Evolutionary conservation across 768 basidiomycete genomes (phyloP).

Genomic region (Mycena filopes): DNA sequence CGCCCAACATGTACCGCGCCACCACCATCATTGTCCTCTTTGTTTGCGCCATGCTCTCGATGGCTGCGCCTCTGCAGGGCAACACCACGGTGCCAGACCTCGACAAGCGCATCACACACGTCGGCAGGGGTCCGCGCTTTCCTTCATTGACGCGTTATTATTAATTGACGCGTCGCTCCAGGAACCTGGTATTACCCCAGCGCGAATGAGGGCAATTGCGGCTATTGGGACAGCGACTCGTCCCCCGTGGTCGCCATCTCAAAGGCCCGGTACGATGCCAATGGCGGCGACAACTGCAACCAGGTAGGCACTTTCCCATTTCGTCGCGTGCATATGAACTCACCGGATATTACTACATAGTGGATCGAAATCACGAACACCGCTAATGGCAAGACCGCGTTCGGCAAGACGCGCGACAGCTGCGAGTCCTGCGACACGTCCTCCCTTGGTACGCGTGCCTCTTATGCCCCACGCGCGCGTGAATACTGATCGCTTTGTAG

Average conservation of each 20-base stretch:
- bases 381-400: slow-evolving; percentile 60
- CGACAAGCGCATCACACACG: slow-evolving; percentile 62
- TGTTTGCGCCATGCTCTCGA: slow-evolving; percentile 31
- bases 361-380: slow-evolving; percentile 70
- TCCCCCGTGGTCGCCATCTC: slow-evolving; percentile 74
- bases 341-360: slow-evolving; percentile 46
- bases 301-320: slow-evolving; percentile 56
- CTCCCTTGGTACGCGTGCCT: slow-evolving; percentile 64
- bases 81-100: slow-evolving; percentile 45
- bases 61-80: slow-evolving; percentile 58
- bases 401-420: slow-evolving; percentile 64
- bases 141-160: background rate
- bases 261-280: slow-evolving; percentile 59
- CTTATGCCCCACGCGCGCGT: background rate
- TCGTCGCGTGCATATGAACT: background rate
- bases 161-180: slow-evolving; percentile 46
- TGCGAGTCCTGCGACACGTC: slow-evolving; percentile 63
- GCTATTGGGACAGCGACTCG: slow-evolving; percentile 55
- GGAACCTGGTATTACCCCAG: slow-evolving; percentile 70
- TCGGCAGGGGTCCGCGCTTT: slow-evolving; percentile 63
- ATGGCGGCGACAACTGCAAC: slow-evolving; percentile 65
- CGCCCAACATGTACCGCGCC: slow-evolving; percentile 51
- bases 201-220: slow-evolving; percentile 68
- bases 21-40: slow-evolving; percentile 45
- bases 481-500: slow-evolving; percentile 44